phyloP scores from a whole-genome alignment of 306 rosid species.

The Ormosia semicastrata region DNA sequence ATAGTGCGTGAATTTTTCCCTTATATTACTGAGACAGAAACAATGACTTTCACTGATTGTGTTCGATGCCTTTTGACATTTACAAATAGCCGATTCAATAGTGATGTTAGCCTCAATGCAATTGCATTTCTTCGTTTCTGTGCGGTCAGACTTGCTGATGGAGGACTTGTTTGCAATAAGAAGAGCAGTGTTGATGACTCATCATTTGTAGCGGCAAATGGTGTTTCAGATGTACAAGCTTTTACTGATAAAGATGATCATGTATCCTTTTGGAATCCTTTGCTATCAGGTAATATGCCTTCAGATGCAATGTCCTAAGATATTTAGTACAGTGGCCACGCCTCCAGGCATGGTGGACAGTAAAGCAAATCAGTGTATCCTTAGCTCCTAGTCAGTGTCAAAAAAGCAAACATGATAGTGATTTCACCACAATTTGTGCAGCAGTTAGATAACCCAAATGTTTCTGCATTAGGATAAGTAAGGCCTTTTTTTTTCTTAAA shows the following conservation, averaged over 20 bases:
- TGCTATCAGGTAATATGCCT: slow-evolving; percentile 74
- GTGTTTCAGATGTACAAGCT: slow-evolving; percentile 41
- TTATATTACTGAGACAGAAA: slow-evolving; percentile 98
- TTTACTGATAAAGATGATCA: slow-evolving; percentile 74
- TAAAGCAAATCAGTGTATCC: not conserved
- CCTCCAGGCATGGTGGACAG: slow-evolving; percentile 16
- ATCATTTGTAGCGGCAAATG: slow-evolving; percentile 37
- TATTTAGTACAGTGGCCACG: slow-evolving; percentile 1
- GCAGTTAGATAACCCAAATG: not conserved
- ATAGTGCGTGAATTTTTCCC: slow-evolving; percentile 98
- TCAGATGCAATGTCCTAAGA: slow-evolving; percentile 15
- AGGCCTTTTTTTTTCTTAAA: not conserved
- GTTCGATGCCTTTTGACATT: slow-evolving; percentile 94
- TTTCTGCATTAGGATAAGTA: not conserved
- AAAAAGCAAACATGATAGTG: slow-evolving; percentile 4
- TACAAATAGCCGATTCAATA: slow-evolving; percentile 93
- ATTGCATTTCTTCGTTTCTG: slow-evolving; percentile 98
- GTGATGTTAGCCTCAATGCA: slow-evolving; percentile 99
- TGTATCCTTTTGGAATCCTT: slow-evolving; percentile 86
- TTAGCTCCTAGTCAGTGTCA: slow-evolving; percentile 12
- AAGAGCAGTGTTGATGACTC: slow-evolving; percentile 49
- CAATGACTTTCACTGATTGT: slow-evolving; percentile 88
- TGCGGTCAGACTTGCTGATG: slow-evolving; percentile 98
- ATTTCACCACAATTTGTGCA: slow-evolving; percentile 18
- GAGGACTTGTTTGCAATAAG: slow-evolving; percentile 85